Evolutionary conservation across 1,284 basidiomycete species (phyloP).

Genomic region (Sanghuangporus sanghuang): DNA sequence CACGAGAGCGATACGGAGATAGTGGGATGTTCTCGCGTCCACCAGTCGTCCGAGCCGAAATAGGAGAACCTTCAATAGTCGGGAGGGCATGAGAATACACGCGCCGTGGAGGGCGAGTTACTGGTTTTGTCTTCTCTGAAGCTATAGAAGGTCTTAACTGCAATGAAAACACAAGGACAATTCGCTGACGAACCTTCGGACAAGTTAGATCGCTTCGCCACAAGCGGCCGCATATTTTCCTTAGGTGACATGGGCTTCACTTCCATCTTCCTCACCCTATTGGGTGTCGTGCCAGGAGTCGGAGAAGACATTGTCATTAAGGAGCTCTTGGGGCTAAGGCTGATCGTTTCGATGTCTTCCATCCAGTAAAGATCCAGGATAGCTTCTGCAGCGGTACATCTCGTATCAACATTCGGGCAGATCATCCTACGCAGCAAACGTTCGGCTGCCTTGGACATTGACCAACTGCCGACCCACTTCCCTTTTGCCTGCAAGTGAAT

Average conservation of each 20-base stretch:
- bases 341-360: conserved; percentile 15
- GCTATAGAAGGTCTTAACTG: not conserved
- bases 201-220: not conserved
- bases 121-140: conserved; percentile 1
- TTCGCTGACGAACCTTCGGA: not conserved
- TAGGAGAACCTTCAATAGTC: conserved; percentile 13
- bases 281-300: conserved; percentile 1
- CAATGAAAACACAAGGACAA: not conserved
- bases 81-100: conserved; percentile 2
- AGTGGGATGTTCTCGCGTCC: not conserved
- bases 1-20: not conserved
- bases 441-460: conserved; percentile 63
- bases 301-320: conserved; percentile 7
- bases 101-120: not conserved
- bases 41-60: not conserved
- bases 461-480: conserved; percentile 80
- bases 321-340: not conserved
- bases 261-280: not conserved
- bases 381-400: conserved; percentile 61
- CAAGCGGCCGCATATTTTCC: not conserved
- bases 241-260: conserved; percentile 1
- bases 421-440: conserved; percentile 71
- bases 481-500: conserved; percentile 51
- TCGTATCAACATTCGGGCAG: conserved; percentile 64
- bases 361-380: conserved; percentile 68